Conservation (phyloP, 306 rosid species). For the Cyclanthera cordifolia region DNA sequence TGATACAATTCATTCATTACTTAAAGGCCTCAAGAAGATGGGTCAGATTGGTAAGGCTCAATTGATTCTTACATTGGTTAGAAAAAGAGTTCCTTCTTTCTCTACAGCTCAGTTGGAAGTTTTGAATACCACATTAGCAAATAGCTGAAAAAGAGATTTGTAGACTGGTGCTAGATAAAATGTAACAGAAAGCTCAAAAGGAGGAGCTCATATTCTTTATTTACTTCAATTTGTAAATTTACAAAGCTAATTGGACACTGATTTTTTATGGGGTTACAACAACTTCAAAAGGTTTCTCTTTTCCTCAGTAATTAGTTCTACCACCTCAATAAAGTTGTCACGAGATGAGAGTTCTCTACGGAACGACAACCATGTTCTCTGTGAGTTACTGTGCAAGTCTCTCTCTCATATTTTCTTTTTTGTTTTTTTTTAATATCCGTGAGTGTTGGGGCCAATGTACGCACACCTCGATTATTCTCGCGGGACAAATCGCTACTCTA, state of each 20-base stretch:
- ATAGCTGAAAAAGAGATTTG: constrained; percentile 21
- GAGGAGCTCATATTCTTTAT: constrained; percentile 27
- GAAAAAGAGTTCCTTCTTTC: constrained; percentile 43
- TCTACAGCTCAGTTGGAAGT: constrained; percentile 25
- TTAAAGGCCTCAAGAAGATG: constrained; percentile 43
- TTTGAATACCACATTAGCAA: constrained; percentile 23
- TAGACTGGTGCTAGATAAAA: constrained; percentile 14
- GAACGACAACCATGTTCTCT: constrained; percentile 10
- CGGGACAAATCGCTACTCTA: too few species aligned
- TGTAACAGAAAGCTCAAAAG: constrained; percentile 21
- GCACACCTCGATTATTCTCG: too few species aligned
- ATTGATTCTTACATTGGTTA: constrained; percentile 30
- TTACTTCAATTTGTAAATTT: constrained; percentile 20
- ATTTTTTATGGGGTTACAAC: constrained; percentile 16
- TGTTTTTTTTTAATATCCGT: too few species aligned
- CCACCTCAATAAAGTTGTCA: constrained; percentile 18
- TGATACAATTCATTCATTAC: constrained; percentile 40
- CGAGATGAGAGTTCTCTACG: constrained; percentile 17
- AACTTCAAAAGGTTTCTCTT: constrained; percentile 11
- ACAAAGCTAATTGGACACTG: constrained; percentile 13
- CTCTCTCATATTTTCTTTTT: neutral
- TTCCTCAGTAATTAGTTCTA: constrained; percentile 20
- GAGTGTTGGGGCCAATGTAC: too few species aligned
- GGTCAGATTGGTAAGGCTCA: constrained; percentile 33
- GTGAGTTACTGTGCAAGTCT: constrained; percentile 21